These are phyloP conservation scores for Borovskyia barvae DNA, from an alignment of 208 protist genomes.

Conservation along the genomic window DNA sequence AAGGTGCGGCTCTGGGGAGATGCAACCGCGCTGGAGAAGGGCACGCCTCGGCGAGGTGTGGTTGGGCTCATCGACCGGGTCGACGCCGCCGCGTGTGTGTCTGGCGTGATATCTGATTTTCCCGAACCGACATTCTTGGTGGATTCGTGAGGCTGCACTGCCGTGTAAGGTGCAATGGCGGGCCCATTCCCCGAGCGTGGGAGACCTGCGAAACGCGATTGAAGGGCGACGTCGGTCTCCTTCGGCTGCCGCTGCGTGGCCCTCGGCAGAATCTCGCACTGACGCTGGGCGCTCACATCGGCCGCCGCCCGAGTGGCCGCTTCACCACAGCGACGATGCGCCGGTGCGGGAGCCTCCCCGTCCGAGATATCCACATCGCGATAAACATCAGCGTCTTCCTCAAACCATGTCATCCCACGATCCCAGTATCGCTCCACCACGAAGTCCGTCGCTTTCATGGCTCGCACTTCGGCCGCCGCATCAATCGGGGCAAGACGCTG, in stretches of 20 bases:
- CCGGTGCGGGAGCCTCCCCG: background rate
- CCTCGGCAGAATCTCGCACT: too few species aligned
- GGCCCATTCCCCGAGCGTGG: too few species aligned
- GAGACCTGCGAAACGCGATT: too few species aligned
- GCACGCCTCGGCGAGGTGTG: too few species aligned
- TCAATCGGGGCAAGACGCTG: conserved; percentile 62
- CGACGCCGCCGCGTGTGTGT: too few species aligned
- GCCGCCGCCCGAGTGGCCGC: background rate
- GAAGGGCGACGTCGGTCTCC: too few species aligned
- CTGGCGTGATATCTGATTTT: too few species aligned
- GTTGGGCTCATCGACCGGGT: too few species aligned
- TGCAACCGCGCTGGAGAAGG: too few species aligned
- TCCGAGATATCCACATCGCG: conserved; percentile 1
- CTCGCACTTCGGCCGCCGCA: conserved; percentile 44
- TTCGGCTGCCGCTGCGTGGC: background rate
- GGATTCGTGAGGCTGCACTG: too few species aligned
- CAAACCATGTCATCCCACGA: conserved; percentile 49
- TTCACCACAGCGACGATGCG: background rate
- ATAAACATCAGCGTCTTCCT: conserved; percentile 25
- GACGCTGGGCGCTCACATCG: background rate
- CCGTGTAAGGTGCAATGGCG: too few species aligned
- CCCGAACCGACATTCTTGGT: too few species aligned
- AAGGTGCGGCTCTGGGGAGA: conserved; percentile 1
- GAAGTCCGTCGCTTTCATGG: conserved; percentile 50
- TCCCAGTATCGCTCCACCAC: conserved; percentile 84